Conservation (phyloP, 495 filamentous ascomycete species). For the Terfezia claveryi region DNA sequence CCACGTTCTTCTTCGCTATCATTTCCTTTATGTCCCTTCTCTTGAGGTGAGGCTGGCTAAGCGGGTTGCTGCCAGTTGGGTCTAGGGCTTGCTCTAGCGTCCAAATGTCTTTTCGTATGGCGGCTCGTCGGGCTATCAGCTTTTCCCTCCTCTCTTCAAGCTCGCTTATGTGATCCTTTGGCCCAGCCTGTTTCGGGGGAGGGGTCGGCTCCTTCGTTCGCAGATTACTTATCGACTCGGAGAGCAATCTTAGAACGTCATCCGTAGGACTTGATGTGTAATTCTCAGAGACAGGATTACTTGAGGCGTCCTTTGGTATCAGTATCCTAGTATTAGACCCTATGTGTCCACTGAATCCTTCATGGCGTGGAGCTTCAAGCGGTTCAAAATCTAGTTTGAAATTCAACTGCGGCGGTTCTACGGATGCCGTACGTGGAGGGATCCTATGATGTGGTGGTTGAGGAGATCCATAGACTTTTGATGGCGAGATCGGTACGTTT, state of each 20-base stretch:
- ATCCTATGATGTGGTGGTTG: neutral
- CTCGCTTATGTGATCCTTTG: slow-evolving; percentile 11
- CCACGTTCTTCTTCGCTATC: slow-evolving; percentile 43
- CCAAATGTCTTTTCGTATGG: slow-evolving; percentile 8
- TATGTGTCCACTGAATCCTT: too few species aligned
- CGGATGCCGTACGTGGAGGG: neutral
- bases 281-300: too few species aligned
- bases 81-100: slow-evolving; percentile 27
- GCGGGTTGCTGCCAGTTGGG: slow-evolving; percentile 24
- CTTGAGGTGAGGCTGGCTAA: slow-evolving; percentile 33
- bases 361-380: neutral
- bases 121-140: slow-evolving; percentile 1
- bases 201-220: neutral
- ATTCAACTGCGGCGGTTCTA: neutral
- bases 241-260: neutral
- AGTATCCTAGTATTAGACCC: too few species aligned
- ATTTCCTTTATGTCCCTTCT: slow-evolving; percentile 50
- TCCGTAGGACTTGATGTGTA: neutral
- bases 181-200: neutral
- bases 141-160: slow-evolving; percentile 13
- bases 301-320: too few species aligned
- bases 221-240: neutral
- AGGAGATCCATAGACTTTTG: neutral
- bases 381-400: neutral
- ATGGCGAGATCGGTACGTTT: neutral